Evolutionary conservation across 2,329 filamentous ascomycete species (phyloP).

Genomic region (Ceratocystis destructans): DNA sequence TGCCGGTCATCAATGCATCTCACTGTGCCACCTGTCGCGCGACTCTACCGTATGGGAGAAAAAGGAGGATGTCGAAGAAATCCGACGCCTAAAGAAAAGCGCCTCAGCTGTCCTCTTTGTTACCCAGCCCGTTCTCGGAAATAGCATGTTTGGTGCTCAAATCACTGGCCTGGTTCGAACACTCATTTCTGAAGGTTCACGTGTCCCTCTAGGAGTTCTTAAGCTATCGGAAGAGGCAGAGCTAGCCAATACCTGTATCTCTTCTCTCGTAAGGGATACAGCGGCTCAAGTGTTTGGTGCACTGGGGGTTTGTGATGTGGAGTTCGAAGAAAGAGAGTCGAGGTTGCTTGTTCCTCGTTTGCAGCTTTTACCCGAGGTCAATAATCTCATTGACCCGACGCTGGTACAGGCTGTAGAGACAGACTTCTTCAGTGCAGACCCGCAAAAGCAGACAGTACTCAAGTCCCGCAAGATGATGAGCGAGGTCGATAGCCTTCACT

Average conservation of each 20-base stretch:
- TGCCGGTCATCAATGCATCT: slow-evolving; percentile 7
- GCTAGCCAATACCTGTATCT: slow-evolving; percentile 29
- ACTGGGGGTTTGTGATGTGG: slow-evolving; percentile 21
- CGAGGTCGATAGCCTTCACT: not conserved
- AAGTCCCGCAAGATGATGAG: not conserved
- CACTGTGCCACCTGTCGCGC: slow-evolving; percentile 10
- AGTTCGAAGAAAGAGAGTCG: slow-evolving; percentile 31
- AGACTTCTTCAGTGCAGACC: not conserved
- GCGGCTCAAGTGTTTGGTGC: slow-evolving; percentile 8
- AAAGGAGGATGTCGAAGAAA: slow-evolving; percentile 27
- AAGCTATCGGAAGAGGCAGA: slow-evolving; percentile 27
- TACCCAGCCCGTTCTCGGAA: slow-evolving; percentile 28
- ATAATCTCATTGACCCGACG: slow-evolving; percentile 32
- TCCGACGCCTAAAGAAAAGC: slow-evolving; percentile 29
- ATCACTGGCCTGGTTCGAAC: slow-evolving; percentile 36
- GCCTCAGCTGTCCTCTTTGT: slow-evolving; percentile 36
- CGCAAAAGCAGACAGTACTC: not conserved
- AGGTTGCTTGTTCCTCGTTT: slow-evolving; percentile 34
- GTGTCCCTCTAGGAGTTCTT: slow-evolving; percentile 22
- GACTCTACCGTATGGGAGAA: not conserved
- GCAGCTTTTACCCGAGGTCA: slow-evolving; percentile 29
- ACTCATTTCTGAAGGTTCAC: slow-evolving; percentile 36
- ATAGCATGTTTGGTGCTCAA: slow-evolving; percentile 28
- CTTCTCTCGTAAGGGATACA: not conserved
- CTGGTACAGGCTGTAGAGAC: not conserved